These are phyloP conservation scores for Pseudohalonectria lignicola DNA, from an alignment of 2,329 filamentous ascomycete species.

Conservation along the genomic window DNA sequence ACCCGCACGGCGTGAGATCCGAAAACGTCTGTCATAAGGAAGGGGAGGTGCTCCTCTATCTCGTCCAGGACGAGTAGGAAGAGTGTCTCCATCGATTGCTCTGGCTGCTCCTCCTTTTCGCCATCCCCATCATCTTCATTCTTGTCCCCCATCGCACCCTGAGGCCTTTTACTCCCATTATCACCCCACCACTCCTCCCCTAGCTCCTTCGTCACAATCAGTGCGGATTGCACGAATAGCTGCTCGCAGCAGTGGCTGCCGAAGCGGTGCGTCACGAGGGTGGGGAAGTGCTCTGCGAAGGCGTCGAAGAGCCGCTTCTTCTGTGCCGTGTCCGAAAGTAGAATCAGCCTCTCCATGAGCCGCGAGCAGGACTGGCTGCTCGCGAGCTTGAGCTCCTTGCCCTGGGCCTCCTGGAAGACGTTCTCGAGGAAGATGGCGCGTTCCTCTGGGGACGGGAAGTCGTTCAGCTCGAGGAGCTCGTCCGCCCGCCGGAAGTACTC, in stretches of 20 bases:
- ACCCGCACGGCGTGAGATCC: slow-evolving; percentile 87
- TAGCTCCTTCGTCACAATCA: slow-evolving; percentile 66
- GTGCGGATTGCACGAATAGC: slow-evolving; percentile 74
- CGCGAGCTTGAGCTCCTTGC: slow-evolving; percentile 92
- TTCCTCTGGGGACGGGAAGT: slow-evolving; percentile 70
- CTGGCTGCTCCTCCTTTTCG: slow-evolving; percentile 21
- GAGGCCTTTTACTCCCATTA: no score
- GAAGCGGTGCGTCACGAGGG: slow-evolving; percentile 88
- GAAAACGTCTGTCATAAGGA: slow-evolving; percentile 75
- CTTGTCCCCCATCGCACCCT: no score
- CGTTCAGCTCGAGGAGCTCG: slow-evolving; percentile 80
- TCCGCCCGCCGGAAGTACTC: slow-evolving; percentile 91
- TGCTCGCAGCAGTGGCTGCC: slow-evolving; percentile 96
- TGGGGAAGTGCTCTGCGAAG: slow-evolving; percentile 77
- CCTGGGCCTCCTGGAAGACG: slow-evolving; percentile 75
- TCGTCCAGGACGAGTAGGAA: slow-evolving; percentile 79
- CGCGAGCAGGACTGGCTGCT: slow-evolving; percentile 93
- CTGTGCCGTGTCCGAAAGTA: slow-evolving; percentile 66
- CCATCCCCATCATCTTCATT: slow-evolving; percentile 30
- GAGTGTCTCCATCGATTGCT: slow-evolving; percentile 64
- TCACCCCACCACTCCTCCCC: slow-evolving; percentile 11
- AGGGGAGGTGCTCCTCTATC: slow-evolving; percentile 74
- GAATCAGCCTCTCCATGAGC: slow-evolving; percentile 82
- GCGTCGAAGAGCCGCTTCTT: slow-evolving; percentile 79
- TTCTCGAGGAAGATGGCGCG: slow-evolving; percentile 62